Evolutionary conservation across 2,329 filamentous ascomycete genomes (phyloP), one percentile per base, ranked within the genome.

Genomic region (Xylaria sp.): DNA sequence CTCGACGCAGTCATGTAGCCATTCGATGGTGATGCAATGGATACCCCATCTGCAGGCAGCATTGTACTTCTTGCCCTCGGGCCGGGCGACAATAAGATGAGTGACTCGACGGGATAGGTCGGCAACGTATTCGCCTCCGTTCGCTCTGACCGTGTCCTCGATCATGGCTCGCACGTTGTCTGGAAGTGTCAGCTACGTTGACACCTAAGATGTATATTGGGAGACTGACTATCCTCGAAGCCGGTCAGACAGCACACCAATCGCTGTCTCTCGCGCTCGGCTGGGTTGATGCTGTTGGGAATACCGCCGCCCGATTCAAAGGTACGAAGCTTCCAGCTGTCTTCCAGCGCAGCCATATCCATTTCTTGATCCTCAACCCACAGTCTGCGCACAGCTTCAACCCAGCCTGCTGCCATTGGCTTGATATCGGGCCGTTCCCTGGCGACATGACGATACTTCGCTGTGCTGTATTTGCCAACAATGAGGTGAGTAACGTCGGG

Each of bases 381-480:
- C 53, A 90, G 84, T 31, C 90, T 84, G 31, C 92, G 87, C 20
- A 97, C 87, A 17, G 92, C 92, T 65, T 95, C 90, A 59, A 99
- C 87, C 93, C 94, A 99, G 76, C 88, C 87, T n/a, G 91, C 88
- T 51, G 88, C 88, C 82, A 99, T 90, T 59, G 94, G 90, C 77
- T 89, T 90, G 76, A 99, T 90, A 77, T 99, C 96, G 57, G 91
- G 89, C 61, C 96, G 88, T 79, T 95, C 92, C 77, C 91, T 93
- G 63, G 95, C 96, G 76, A 98, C 95, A 84, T 97, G 97, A 79
- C 90, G 92, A 81, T 99, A 99, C 80, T 99, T 99, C 59, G 92
- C 89, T 0, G 95, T 98, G 78, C 95, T 89, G 76, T 93, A 92
- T 75, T 92, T 90, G 79, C 94, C 96, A 70, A 97, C 93, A 71